A percentile compares a stretch with the other conserved stretches of the same genome.
Evolutionary conservation across 345 rosid genomes (phyloP).

Genomic region (Sisymbrium irio): DNA sequence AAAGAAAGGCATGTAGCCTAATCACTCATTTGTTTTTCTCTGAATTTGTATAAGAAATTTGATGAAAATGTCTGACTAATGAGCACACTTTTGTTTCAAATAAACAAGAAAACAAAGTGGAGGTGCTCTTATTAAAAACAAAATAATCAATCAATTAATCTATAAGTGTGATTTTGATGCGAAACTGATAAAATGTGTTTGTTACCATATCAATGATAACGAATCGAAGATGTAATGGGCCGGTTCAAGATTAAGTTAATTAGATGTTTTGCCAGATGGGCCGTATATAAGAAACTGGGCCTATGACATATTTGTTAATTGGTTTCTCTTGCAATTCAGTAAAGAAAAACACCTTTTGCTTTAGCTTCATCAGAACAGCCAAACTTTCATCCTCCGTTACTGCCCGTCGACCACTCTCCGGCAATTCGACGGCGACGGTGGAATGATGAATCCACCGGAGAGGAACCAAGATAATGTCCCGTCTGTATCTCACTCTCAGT

Average conservation of each 20-base stretch:
- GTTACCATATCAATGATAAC: no score
- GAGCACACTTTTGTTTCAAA: no score
- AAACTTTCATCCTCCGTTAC: neutral
- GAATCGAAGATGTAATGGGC: no score
- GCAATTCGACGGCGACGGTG: constrained; percentile 13
- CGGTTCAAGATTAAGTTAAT: neutral
- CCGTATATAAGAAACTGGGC: neutral
- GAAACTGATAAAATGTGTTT: no score
- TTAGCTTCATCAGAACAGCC: neutral
- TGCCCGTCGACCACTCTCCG: constrained; percentile 1
- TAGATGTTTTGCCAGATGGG: neutral
- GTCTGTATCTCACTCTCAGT: constrained; percentile 40
- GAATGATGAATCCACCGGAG: constrained; percentile 46
- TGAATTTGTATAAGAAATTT: no score
- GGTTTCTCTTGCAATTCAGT: neutral
- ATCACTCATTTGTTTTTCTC: no score
- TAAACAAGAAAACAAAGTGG: no score
- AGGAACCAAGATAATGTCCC: constrained; percentile 40
- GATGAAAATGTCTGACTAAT: no score
- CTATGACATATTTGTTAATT: neutral
- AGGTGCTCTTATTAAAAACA: no score
- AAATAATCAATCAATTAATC: no score
- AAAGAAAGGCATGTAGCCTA: no score
- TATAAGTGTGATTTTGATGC: no score
- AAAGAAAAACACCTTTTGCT: neutral